A percentile compares a stretch with the other conserved stretches of the same genome.
These are phyloP conservation scores for Cercospora sesami DNA, from an alignment of 2,329 filamentous ascomycete genomes.

Conservation along the genomic window DNA sequence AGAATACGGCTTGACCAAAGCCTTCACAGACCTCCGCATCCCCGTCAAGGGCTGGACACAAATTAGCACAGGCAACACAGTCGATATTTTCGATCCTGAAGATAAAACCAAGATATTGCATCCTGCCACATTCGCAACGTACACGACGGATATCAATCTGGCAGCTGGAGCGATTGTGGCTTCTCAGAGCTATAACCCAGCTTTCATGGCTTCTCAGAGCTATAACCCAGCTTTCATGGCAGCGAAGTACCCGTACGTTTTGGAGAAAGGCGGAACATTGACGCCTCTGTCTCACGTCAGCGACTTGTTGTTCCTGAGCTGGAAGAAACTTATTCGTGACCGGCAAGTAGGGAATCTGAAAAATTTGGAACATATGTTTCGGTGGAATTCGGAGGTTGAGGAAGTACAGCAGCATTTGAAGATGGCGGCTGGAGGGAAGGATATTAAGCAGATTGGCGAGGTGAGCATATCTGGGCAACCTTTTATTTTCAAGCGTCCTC, in stretches of 20 bases:
- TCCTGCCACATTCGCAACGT: neutral
- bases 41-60: neutral
- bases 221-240: conserved; percentile 8
- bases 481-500: neutral
- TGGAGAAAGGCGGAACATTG: neutral
- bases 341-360: neutral
- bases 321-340: conserved; percentile 3
- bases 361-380: conserved; percentile 13
- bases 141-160: neutral
- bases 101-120: neutral
- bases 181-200: conserved; percentile 3
- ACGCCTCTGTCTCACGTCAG: conserved; percentile 11
- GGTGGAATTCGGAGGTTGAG: neutral
- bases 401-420: conserved; percentile 1
- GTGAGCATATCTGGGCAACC: neutral
- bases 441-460: neutral
- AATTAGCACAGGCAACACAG: neutral
- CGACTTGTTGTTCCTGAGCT: conserved; percentile 11
- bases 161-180: conserved; percentile 2
- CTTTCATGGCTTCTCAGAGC: conserved; percentile 8
- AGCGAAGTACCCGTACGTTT: neutral
- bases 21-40: conserved; percentile 4
- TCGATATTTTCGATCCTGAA: neutral
- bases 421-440: neutral
- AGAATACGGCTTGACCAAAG: neutral